phyloP scores from a whole-genome alignment of 2,329 filamentous ascomycete species.

The Diplodia sapinea region DNA sequence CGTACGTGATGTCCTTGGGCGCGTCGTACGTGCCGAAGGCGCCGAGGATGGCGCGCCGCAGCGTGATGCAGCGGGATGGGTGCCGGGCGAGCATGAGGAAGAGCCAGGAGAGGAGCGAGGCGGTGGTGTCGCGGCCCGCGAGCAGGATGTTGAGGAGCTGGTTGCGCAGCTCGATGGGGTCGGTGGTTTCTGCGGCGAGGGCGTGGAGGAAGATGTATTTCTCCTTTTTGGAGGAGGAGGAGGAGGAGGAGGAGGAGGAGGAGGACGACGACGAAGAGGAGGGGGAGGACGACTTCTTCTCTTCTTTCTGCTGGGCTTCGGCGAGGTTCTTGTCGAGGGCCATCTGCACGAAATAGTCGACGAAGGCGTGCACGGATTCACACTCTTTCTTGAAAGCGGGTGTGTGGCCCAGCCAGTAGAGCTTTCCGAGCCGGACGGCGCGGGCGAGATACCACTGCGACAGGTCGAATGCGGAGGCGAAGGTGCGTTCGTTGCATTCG shows the following conservation, averaged over 20 bases:
- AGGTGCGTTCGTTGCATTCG: slow-evolving; percentile 41
- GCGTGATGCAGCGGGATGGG: slow-evolving; percentile 44
- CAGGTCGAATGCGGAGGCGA: slow-evolving; percentile 52
- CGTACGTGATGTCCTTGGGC: slow-evolving; percentile 42
- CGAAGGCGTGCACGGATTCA: slow-evolving; percentile 47
- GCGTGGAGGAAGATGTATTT: slow-evolving; percentile 55
- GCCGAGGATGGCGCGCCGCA: slow-evolving; percentile 41
- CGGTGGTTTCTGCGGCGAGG: slow-evolving; percentile 53
- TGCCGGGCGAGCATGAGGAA: slow-evolving; percentile 45
- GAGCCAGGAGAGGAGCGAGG: slow-evolving; percentile 48
- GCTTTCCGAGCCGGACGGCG: slow-evolving; percentile 46
- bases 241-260: too few relatives aligned
- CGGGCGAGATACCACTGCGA: slow-evolving; percentile 48
- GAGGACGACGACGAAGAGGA: too few relatives aligned
- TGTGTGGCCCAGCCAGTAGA: slow-evolving; percentile 39
- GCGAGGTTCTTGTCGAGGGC: slow-evolving; percentile 40
- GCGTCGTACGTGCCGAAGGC: slow-evolving; percentile 50
- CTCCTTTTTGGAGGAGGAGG: too few relatives aligned
- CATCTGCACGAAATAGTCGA: slow-evolving; percentile 54
- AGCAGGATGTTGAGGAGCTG: slow-evolving; percentile 55
- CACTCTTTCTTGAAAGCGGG: slow-evolving; percentile 19
- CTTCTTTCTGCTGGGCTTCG: too few relatives aligned
- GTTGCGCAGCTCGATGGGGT: slow-evolving; percentile 50
- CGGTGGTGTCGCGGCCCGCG: slow-evolving; percentile 50
- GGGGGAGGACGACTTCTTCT: too few relatives aligned